Percentiles rank a stretch among this genome's conserved stretches.
phyloP scores from a whole-genome alignment of 2,329 filamentous ascomycete species.

The Cladophialophora yegresii region DNA sequence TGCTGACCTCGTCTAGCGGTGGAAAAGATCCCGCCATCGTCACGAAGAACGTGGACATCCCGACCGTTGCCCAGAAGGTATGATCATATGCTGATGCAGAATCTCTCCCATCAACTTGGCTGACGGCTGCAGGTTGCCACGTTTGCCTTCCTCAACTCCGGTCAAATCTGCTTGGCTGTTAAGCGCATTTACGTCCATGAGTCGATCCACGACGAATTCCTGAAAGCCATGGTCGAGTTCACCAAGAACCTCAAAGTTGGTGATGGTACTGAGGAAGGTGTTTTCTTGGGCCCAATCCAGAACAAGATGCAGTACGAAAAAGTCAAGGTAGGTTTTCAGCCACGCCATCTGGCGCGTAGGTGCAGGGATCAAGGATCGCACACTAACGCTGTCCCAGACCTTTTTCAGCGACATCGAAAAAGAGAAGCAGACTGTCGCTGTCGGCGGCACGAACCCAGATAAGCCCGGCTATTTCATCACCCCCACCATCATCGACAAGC shows the following conservation, averaged over 20 bases:
- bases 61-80: constrained; percentile 51
- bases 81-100: background rate
- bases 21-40: constrained; percentile 65
- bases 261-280: constrained; percentile 45
- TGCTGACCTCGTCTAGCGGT: constrained; percentile 41
- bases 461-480: constrained; percentile 56
- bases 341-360: background rate
- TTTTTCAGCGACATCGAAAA: constrained; percentile 60
- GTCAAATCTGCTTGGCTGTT: constrained; percentile 58
- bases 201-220: constrained; percentile 55
- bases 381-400: constrained; percentile 31
- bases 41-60: constrained; percentile 59
- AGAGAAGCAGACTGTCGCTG: constrained; percentile 57
- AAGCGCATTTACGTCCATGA: constrained; percentile 63
- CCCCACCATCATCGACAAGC: constrained; percentile 62
- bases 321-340: constrained; percentile 47
- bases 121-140: constrained; percentile 42
- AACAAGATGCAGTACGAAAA: constrained; percentile 67
- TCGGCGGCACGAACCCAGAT: constrained; percentile 50
- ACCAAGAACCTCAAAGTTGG: constrained; percentile 40
- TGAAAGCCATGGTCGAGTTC: constrained; percentile 50
- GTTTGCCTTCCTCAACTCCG: constrained; percentile 60
- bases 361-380: background rate
- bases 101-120: background rate
- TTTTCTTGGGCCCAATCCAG: constrained; percentile 63